Conservation (phyloP, 1,284 basidiomycete genomes). For the Moesziomyces parantarcticus region DNA sequence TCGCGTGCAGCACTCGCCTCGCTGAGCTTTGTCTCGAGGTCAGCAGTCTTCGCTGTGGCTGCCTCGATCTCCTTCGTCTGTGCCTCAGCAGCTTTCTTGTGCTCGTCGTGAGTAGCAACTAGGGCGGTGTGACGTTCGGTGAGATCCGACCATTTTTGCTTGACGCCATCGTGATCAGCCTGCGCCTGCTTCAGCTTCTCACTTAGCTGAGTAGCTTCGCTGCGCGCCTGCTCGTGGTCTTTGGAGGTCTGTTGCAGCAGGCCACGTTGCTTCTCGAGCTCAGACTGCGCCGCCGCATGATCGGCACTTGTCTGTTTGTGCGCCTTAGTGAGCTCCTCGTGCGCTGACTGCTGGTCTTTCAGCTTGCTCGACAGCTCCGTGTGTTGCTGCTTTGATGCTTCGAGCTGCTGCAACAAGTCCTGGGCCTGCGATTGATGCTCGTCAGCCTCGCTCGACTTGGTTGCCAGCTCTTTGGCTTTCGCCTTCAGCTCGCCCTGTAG, state of each 20-base stretch:
- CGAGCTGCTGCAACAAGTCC: constrained; percentile 25
- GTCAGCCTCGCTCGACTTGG: constrained; percentile 10
- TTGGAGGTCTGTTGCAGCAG: constrained; percentile 12
- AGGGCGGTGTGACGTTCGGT: constrained; percentile 16
- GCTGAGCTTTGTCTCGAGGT: constrained; percentile 26
- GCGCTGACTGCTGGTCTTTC: constrained; percentile 13
- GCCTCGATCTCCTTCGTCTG: constrained; percentile 16
- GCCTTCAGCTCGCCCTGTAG: constrained; percentile 9
- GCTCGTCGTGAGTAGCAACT: constrained; percentile 14
- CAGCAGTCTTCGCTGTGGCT: constrained; percentile 9
- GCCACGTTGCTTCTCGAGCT: constrained; percentile 28
- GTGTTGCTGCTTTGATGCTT: constrained; percentile 11
- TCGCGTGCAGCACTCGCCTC: constrained; percentile 5
- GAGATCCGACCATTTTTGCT: constrained; percentile 13
- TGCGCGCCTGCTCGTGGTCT: constrained; percentile 16
- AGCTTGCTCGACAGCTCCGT: constrained; percentile 16
- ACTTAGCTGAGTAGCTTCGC: constrained; percentile 16
- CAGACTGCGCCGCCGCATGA: constrained; percentile 16
- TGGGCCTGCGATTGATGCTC: constrained; percentile 12
- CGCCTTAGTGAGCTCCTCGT: constrained; percentile 19
- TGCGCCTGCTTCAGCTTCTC: constrained; percentile 13
- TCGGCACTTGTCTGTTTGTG: constrained; percentile 24
- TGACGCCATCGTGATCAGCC: constrained; percentile 17
- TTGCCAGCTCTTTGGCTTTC: constrained; percentile 7
- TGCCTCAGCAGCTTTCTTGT: constrained; percentile 8